phyloP scores from a whole-genome alignment of 2,329 filamentous ascomycete genomes.

The Anisogramma anomala region DNA sequence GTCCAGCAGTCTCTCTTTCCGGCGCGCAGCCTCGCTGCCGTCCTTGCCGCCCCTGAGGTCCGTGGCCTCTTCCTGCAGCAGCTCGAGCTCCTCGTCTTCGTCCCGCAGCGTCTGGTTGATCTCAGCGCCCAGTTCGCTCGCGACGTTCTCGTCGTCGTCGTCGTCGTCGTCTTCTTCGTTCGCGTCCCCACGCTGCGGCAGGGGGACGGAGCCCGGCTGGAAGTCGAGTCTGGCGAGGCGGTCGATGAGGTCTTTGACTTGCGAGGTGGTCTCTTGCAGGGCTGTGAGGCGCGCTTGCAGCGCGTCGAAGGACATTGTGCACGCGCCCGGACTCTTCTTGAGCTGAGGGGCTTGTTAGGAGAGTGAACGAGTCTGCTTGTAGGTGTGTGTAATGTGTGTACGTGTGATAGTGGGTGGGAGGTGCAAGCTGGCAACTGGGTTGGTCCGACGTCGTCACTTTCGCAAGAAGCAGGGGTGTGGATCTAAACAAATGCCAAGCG shows the following conservation, averaged over 20 bases:
- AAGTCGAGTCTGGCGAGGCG: conserved; percentile 48
- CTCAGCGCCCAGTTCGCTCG: conserved; percentile 65
- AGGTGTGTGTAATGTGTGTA: not conserved
- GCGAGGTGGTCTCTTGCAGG: conserved; percentile 48
- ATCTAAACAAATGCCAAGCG: not conserved
- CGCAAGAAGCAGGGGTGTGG: not conserved
- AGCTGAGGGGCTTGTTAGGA: too few relatives aligned
- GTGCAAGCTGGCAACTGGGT: conserved; percentile 1
- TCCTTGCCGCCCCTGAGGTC: conserved; percentile 46
- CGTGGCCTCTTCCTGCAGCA: conserved; percentile 65
- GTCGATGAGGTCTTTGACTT: conserved; percentile 48
- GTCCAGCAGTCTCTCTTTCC: conserved; percentile 54
- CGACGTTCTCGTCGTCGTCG: conserved; percentile 40
- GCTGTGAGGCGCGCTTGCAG: conserved; percentile 49
- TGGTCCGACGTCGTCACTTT: conserved; percentile 1
- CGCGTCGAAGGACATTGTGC: conserved; percentile 43
- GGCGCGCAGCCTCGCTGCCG: conserved; percentile 45
- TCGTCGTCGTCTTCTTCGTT: conserved; percentile 32
- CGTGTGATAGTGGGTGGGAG: not conserved
- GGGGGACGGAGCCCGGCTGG: conserved; percentile 44
- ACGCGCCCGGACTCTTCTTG: not conserved
- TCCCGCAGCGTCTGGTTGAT: conserved; percentile 69
- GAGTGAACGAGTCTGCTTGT: not conserved
- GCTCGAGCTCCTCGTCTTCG: conserved; percentile 72
- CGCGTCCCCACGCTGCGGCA: conserved; percentile 21